These are phyloP conservation scores for Physcomitrellopsis africana DNA, from an alignment of 225 moss, liverwort and hornwort genomes.

Conservation along the genomic window DNA sequence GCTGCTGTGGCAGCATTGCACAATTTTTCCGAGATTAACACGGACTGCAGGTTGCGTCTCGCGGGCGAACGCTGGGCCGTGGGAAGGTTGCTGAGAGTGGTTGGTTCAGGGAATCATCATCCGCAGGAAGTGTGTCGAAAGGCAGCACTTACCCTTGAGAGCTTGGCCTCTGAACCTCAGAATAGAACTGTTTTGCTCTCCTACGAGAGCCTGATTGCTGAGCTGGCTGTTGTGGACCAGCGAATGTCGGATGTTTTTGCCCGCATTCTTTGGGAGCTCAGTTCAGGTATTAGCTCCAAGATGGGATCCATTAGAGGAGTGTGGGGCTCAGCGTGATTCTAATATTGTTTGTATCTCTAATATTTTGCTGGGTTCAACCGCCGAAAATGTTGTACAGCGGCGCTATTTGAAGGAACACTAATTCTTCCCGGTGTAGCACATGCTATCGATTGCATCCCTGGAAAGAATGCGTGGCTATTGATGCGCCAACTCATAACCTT, in stretches of 20 bases:
- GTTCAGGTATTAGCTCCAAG: slow-evolving; percentile 85
- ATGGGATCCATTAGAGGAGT: slow-evolving; percentile 83
- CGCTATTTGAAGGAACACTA: slow-evolving; percentile 3
- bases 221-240: slow-evolving; percentile 76
- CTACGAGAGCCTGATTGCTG: slow-evolving; percentile 77
- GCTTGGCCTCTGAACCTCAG: slow-evolving; percentile 92
- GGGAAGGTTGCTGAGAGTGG: slow-evolving; percentile 69
- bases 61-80: slow-evolving; percentile 96
- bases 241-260: slow-evolving; percentile 94
- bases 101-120: slow-evolving; percentile 63
- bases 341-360: not conserved
- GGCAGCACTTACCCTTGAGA: slow-evolving; percentile 87
- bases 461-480: no score
- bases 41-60: slow-evolving; percentile 87
- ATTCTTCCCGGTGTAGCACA: slow-evolving; percentile 7
- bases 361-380: not conserved
- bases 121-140: slow-evolving; percentile 80
- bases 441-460: not conserved
- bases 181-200: slow-evolving; percentile 79
- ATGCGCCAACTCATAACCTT: no score
- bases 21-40: slow-evolving; percentile 97
- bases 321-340: slow-evolving; percentile 79
- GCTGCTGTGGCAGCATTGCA: slow-evolving; percentile 93
- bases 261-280: slow-evolving; percentile 92
- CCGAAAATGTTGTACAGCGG: slow-evolving; percentile 19